Base-by-base conservation (phyloP, 1,284 basidiomycete species). In the Hymenochaete sp. region DNA sequence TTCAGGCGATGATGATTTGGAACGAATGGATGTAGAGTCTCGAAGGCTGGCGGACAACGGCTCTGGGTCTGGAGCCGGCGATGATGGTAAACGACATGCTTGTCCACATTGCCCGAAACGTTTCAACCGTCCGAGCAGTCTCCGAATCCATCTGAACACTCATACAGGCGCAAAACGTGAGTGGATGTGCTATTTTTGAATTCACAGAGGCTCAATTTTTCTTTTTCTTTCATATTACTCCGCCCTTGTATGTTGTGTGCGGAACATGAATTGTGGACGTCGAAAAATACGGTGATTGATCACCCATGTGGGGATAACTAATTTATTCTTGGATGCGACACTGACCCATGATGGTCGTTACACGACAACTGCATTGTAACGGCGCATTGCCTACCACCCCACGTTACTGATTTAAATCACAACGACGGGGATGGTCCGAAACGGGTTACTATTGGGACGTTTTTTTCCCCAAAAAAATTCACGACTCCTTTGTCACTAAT, bases 51-150 rank as follows among this genome's bases (percentile, higher is more conserved):
- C 13, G 4, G 32, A 19, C 24, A 39, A 25, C 19, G 32, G n/a
- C 26, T 28, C 36, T 18, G 46, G 38, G 3, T 42, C 25, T 6
- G 38, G 38, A 10, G 48, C 38, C 4, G 49, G 49, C 14, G 26
- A 28, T 7, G 49, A 62, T 39, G 61, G 62, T 41, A 73, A 75
- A 54, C 73, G 75, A 54, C 80, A 85, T 52, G 67, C 74, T 31
- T 85, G 82, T 52, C 68, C 71, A 0, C 75, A 73, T 31, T 86
- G 82, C 60, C 64, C 64, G 49, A 82, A 83, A 60, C 68, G 79
- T 21, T 86, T 86, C 66, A 85, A 84, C 59, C 71, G 83, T 6
- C 83, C 82, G 3, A 86, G 82, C 53, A 84, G 82, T 57, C 68
- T 86, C 48, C 67, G 73, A 48, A 85, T 83, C 48, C 82, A 86